phyloP scores from a whole-genome alignment of 148 eudicot species.

The Suaeda aralocaspica region DNA sequence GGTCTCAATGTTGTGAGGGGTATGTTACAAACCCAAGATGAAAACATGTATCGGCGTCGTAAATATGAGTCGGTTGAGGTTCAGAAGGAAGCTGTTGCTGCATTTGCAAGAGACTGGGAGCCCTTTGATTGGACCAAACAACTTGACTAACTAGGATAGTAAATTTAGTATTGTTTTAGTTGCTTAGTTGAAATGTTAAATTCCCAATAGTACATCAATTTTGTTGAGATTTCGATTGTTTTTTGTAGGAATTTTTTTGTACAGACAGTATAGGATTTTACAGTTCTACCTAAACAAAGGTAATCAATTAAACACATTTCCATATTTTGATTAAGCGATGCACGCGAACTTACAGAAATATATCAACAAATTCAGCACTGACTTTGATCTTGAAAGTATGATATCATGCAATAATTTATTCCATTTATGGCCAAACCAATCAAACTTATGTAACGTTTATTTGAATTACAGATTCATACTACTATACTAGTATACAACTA shows the following conservation, averaged over 20 bases:
- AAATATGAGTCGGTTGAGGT: conserved; percentile 59
- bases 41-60: conserved; percentile 78
- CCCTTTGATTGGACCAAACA: conserved; percentile 97
- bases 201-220: background rate
- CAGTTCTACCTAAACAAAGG: background rate
- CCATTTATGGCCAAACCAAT: too few relatives aligned
- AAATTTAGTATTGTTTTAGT: background rate
- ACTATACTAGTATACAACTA: too few relatives aligned
- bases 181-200: background rate
- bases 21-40: conserved; percentile 66
- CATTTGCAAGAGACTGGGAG: conserved; percentile 67
- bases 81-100: conserved; percentile 61
- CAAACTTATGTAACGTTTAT: too few relatives aligned
- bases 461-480: too few relatives aligned
- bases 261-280: background rate
- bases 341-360: too few relatives aligned
- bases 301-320: background rate
- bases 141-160: conserved; percentile 35
- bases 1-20: conserved; percentile 85
- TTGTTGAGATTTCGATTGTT: background rate
- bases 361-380: too few relatives aligned
- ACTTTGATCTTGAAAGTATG: too few relatives aligned
- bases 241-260: background rate
- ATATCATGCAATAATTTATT: too few relatives aligned
- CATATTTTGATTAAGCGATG: too few relatives aligned